These are phyloP conservation scores for Colletotrichum lini DNA, from an alignment of 2,329 filamentous ascomycete species.

Conservation along the genomic window DNA sequence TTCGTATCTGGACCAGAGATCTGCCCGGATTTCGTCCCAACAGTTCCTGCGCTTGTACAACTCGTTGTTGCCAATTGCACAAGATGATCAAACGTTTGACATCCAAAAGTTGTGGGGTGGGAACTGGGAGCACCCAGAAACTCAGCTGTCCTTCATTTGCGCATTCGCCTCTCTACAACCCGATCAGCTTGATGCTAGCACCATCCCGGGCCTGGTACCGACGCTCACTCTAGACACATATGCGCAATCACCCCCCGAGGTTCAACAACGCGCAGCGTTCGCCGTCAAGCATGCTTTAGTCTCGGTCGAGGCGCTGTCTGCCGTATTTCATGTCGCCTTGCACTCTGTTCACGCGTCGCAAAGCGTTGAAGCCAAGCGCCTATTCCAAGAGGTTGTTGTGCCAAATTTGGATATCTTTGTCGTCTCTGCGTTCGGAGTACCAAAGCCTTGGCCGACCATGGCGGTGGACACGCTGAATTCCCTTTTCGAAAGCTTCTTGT, in stretches of 20 bases:
- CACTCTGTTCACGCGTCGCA: conserved; percentile 74
- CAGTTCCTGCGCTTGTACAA: conserved; percentile 89
- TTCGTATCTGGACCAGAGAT: conserved; percentile 83
- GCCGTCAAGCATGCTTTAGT: conserved; percentile 90
- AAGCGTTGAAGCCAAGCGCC: conserved; percentile 73
- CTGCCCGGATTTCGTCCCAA: conserved; percentile 79
- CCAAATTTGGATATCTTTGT: conserved; percentile 85
- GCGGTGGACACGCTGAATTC: conserved; percentile 83
- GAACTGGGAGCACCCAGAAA: conserved; percentile 86
- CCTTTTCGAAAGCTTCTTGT: conserved; percentile 86
- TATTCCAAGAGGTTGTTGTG: conserved; percentile 77
- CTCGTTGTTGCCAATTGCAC: conserved; percentile 81
- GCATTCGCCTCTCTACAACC: conserved; percentile 85
- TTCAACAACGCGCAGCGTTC: conserved; percentile 67
- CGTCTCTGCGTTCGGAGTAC: conserved; percentile 82
- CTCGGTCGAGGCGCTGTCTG: conserved; percentile 85
- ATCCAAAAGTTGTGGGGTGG: conserved; percentile 94
- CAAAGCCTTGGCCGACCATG: conserved; percentile 82
- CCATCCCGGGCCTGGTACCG: conserved; percentile 84
- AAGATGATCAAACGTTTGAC: conserved; percentile 76
- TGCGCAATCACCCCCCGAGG: conserved; percentile 61
- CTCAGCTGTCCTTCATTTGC: conserved; percentile 93
- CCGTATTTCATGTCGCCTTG: conserved; percentile 76
- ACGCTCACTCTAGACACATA: conserved; percentile 79
- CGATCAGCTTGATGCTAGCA: conserved; percentile 84